Conservation (phyloP, 2,329 filamentous ascomycete genomes). For the Sporothrix mexicana region DNA sequence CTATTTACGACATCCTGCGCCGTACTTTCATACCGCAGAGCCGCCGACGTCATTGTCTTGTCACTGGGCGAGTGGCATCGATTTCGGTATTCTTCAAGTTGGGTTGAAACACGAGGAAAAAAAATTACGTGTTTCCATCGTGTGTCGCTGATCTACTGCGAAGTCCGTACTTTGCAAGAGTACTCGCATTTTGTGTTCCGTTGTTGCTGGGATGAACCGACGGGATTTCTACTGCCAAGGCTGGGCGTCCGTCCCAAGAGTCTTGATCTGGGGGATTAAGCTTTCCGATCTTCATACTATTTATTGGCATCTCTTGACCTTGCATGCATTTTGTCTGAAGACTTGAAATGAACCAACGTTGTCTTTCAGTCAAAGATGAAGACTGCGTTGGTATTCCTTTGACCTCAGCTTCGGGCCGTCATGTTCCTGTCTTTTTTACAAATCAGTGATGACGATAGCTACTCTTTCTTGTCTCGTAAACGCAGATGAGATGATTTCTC, state of each 20-base stretch:
- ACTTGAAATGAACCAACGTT: too few relatives aligned
- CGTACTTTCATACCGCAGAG: background rate
- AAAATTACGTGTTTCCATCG: too few relatives aligned
- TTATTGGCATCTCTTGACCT: background rate
- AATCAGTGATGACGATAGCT: background rate
- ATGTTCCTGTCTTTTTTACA: too few relatives aligned
- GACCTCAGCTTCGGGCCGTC: too few relatives aligned
- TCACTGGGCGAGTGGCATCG: background rate
- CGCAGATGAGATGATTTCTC: background rate
- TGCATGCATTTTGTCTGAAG: too few relatives aligned
- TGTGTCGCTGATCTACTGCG: too few relatives aligned
- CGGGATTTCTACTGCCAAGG: slow-evolving; percentile 1
- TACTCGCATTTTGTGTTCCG: too few relatives aligned
- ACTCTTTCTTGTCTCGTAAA: background rate
- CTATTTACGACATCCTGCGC: background rate
- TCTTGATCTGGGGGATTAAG: background rate
- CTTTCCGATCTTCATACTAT: background rate
- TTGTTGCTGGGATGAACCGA: background rate
- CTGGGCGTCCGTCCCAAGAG: slow-evolving; percentile 10
- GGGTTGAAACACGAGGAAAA: background rate
- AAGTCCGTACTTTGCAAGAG: too few relatives aligned
- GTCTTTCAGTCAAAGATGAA: too few relatives aligned
- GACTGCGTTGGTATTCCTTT: too few relatives aligned
- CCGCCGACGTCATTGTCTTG: slow-evolving; percentile 10
- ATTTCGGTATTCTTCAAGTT: background rate